Base-by-base conservation (phyloP, 179 eudicot species). In the Kewa caespitosa region DNA sequence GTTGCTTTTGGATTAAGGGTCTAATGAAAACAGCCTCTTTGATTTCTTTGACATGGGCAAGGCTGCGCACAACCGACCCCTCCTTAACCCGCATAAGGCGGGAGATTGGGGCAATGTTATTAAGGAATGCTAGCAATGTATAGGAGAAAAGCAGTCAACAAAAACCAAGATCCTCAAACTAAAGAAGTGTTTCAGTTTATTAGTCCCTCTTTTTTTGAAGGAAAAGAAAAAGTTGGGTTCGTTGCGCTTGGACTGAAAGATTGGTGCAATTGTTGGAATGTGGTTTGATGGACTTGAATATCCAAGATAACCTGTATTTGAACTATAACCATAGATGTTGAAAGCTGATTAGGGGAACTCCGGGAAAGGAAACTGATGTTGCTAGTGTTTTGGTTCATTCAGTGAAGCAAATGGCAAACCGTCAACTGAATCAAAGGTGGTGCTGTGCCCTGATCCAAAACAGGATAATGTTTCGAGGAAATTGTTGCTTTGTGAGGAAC, bases 341-440 rank as follows among this genome's bases (percentile, higher is more conserved):
- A n/a, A n/a, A n/a, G 32, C 27, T 7, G 34, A 23, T 30, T 0
- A 38, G 25, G 17, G 27, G 28, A 31, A 69, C 8, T 46, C 8
- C 60, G 8, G n/a, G 17, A 41, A 68, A 14, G 20, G 5, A 10
- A 68, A 25, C 13, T 12, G 43, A 28, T 25, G 5, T 2, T 69
- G 33, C 23, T 57, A 57, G 63, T 57, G n/a, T 33, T 69, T 43
- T 48, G 39, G 38, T 22, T 69, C 39, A 57, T 69, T 69, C 11
- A 34, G 15, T 31, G 22, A 22, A 27, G 72, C 38, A 42, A 14
- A 62, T 32, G 68, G 42, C 68, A 64, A 34, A 28, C 14, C 42
- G 22, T 36, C 37, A 28, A 36, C 41, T 36, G 67, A 36, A 64
- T 2, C 38, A 0, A 22, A 28, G 14, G 5, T 12, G 10, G 32